Percentiles rank a stretch among this genome's conserved stretches.
Conservation (phyloP, 2,329 filamentous ascomycete genomes). For the Colletotrichum sp. region DNA sequence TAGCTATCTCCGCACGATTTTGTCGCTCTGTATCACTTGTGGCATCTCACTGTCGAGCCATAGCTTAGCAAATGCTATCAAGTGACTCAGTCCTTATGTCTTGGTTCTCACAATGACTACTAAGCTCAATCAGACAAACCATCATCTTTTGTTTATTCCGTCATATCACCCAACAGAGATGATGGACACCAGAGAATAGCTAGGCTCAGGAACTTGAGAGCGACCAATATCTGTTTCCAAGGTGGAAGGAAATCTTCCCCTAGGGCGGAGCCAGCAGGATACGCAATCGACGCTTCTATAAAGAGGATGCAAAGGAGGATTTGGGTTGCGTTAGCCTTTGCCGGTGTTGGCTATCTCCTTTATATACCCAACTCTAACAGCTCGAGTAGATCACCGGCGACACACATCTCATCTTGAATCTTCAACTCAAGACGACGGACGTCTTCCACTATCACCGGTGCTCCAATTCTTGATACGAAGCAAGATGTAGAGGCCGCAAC, state of each 20-base stretch:
- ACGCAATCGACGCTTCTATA: neutral
- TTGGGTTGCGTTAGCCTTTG: neutral
- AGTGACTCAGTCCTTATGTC: neutral
- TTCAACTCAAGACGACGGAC: neutral
- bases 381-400: neutral
- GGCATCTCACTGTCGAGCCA: neutral
- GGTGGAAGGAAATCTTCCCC: neutral
- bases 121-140: rapidly evolving
- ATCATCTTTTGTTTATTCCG: neutral
- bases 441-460: neutral
- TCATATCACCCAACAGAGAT: neutral
- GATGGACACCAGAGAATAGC: neutral
- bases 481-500: neutral
- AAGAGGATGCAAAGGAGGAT: neutral
- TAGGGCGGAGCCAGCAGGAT: neutral
- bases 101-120: rapidly evolving
- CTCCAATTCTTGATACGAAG: neutral
- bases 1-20: rapidly evolving
- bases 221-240: neutral
- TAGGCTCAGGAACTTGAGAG: neutral
- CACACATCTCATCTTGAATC: neutral
- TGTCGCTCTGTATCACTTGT: too few species aligned
- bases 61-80: rapidly evolving
- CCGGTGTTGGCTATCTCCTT: neutral
- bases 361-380: neutral